Base-by-base conservation (phyloP, 192 early-diverging fungal genomes). In the Coemansia biformis region DNA sequence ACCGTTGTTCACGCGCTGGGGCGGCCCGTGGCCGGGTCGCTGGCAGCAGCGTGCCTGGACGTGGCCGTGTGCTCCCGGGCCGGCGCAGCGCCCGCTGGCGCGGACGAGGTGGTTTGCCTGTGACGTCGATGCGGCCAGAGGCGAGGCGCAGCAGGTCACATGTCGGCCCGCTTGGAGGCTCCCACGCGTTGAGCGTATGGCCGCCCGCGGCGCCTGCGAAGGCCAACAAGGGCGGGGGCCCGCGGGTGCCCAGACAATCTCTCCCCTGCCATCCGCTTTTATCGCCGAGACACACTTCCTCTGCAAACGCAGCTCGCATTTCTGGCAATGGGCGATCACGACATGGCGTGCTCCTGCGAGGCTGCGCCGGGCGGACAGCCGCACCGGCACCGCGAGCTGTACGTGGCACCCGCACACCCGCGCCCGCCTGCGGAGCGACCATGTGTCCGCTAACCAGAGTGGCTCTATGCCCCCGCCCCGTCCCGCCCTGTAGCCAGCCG, bases 351-450 rank as follows among this genome's bases (percentile, higher is more conserved):
- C 53, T 60, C 59, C 24, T 75, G 71, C 60, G 50, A 58, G 23
- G 65, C 44, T 9, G 63, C 65, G 10, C 71, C 71, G 12, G 65
- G 64, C 31, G 55, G 55, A 52, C 44, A 47, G 46, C 41, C 59
- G 18, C 71, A 75, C 53, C 60, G 52, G 22, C 71, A 75, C 71
- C 55, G 65, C 48, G 60, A 75, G 19, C 49, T 63, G 71, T 74
- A 66, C 29, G 70, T 65, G 38, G n/a, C n/a, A n/a, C n/a, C n/a
- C n/a, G n/a, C n/a, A n/a, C n/a, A n/a, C n/a, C n/a, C n/a, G n/a
- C n/a, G n/a, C n/a, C n/a, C n/a, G n/a, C n/a, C n/a, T n/a, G n/a
- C n/a, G n/a, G n/a, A 46, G 18, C 1, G 14, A 40, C 8, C 10
- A 18, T 13, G 14, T 18, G 8, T 6, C 10, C 8, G 37, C 14